Base-by-base conservation (phyloP, 768 basidiomycete genomes). In the Rhizopogon roseolus region DNA sequence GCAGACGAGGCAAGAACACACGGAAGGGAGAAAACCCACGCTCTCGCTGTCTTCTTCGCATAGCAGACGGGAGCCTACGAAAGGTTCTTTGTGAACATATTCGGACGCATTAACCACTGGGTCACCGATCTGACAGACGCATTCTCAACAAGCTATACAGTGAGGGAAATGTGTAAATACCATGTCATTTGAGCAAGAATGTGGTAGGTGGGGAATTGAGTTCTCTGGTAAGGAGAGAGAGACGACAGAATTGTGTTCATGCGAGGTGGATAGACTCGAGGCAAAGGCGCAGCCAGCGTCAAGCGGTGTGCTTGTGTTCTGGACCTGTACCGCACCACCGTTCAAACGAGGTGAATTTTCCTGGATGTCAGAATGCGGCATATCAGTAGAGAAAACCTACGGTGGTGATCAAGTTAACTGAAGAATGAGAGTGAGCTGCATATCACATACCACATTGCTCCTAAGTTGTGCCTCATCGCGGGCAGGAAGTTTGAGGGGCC, bases 111-210 rank as follows among this genome's bases (percentile, higher is more conserved):
- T 25, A 48, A 14, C 46, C 36, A 22, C 46, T 9, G 19, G 14
- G 34, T 34, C 34, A 36, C 46, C 34, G 16, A 19, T 48, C 46
- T 48, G 19, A 22, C 7, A 36, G 29, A 2, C 19, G 36, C 16
- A 5, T 48, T 25, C 14, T 48, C 46, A 36, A 16, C 9, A 25
- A 22, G 9, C 19, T 10, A 16, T 19, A 48, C 34, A 16, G 22
- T 25, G 36, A 14, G 46, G 16, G 22, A 16, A 6, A 14, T 32
- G 46, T 10, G 34, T 22, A 22, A 34, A n/a, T 51, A 54, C 53
- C 53, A 54, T 54, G 25, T 29, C 53, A 54, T 54, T 52, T 53
- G 53, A n/a, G 27, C 34, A 22, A 39, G 38, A 36, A 27, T 53
- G 36, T 14, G 16, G 53, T 4, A 29, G 34, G 2, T 16, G 25